Evolutionary conservation across 257 asterid species (phyloP), one percentile per base, ranked within the genome.

Genomic region (Nicotiana otophora): DNA sequence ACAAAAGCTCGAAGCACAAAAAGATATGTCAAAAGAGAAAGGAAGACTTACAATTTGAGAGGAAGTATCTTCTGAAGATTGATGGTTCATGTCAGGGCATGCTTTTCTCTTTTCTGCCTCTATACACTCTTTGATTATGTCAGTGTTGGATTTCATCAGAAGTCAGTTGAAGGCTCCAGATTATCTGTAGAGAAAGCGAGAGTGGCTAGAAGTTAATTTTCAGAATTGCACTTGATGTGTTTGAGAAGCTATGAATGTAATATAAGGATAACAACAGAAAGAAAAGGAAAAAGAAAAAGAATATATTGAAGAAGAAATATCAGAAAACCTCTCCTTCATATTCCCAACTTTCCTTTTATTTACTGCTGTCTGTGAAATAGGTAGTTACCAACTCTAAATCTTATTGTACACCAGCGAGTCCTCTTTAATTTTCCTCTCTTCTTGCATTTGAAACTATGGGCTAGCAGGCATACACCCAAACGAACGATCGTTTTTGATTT

Each of bases 81-180:
- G 53, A 16, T 19, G 76, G 17, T 65, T 23, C 10, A 39, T 34
- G 70, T 31, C 57, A 28, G 11, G 15, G 10, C 11, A 57, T 61
- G 15, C 62, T 30, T 9, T 61, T 64, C 65, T 82, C 23, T 65
- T 78, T 70, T 63, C 54, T 46, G 78, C 46, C 14, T 12, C 85
- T 51, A 77, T 53, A 23, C 78, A 54, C 70, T 85, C 84, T 83
- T 68, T 68, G 77, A 82, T 63, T 48, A 26, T 34, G 46, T 82
- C 81, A 6, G 33, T 28, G 0, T 82, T 82, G 65, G 78, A 82
- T 77, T 77, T 85, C 87, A 39, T 85, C 85, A 5, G 61, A 62
- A 68, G 81, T 85, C 67, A 7, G 30, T 53, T 82, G 78, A 68
- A 85, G 81, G 80, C 1, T 51, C 85, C 83, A 68, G 20, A 72